Base-by-base conservation (phyloP, 176 grass and related monocot genomes). In the Oryza glumipatula region DNA sequence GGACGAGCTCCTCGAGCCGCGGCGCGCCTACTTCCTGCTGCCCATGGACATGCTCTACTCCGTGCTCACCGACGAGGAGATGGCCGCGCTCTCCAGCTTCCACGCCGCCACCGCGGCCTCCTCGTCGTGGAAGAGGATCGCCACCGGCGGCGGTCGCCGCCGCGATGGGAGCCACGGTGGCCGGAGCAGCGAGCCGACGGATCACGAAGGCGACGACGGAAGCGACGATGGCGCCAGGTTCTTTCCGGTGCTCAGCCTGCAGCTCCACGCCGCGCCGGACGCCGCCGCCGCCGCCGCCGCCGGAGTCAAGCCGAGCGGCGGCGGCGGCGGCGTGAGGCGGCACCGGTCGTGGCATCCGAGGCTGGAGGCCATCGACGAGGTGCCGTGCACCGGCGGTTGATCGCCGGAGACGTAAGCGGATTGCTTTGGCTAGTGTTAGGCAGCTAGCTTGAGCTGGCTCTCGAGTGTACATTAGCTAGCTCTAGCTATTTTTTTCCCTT, bases 21-120 rank as follows among this genome's bases (percentile, higher is more conserved):
- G 66, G 56, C 91, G 65, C 30, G 69, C 89, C 0, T 98, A 98
- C 91, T 96, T 95, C 81, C 89, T 98, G 11, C 93, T 98, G 11
- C 96, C 93, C 21, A 85, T 95, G 82, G 96, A 95, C 91, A 95
- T 98, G 87, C 86, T 98, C 61, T 98, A 95, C 88, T 98, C 96
- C 66, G 93, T 98, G 66, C 96, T 98, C 86, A 98, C 96, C 21
- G 81, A 92, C 58, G 96, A 96, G 23, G 96, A 98, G 89, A 92
- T 94, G 93, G 86, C 84, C 78, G 76, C 86, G 38, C 84, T 95
- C 43, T 76, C 93, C 10, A 43, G 44, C 2, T 78, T 70, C 66
- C 90, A 82, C 80, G 89, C 89, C 52, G 51, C 89, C 52, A 43
- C 70, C 3, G 81, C 86, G 19, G 76, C 64, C 32, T 58, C 87